Base-by-base conservation (phyloP, 768 basidiomycete genomes). In the Dioszegia crocea region DNA sequence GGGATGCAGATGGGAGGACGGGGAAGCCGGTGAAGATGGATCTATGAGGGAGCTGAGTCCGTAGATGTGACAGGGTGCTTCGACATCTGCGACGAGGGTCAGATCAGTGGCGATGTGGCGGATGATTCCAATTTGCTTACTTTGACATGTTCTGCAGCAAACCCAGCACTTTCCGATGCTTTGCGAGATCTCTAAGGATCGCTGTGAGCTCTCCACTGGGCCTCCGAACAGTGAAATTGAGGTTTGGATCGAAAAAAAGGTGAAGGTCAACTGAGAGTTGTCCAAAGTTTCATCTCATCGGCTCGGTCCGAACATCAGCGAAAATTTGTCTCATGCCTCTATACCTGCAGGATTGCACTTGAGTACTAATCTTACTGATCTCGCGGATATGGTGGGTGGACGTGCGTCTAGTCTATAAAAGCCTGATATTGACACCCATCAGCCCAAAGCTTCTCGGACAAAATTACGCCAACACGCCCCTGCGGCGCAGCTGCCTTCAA, bases 381-480 rank as follows among this genome's bases (percentile, higher is more conserved):
- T 9, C 21, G 8, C 8, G 8, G 24, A 19, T 19, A 56, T 56
- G 55, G 55, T 56, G 24, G 27, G 43, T 45, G 4, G 12, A 6
- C 55, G 6, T 17, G 12, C 30, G 31, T 46, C 10, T 11, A 19
- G 1, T 4, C 24, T 19, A 23, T 5, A 16, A 10, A 19, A 27
- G 43, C n/a, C 24, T 33, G n/a, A 9, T 19, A 31, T 14, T 26
- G 31, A 24, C 11, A 11, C 24, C 14, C 26, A 10, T 5, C 29
- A 58, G 56, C 56, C 57, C 3, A 50, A 49, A 43, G 52, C 57
- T 23, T 47, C 61, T 19, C 30, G 61, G 40, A 50, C 43, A 6
- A 68, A 59, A 57, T 47, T 50, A 12, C 43, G 44, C 27, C 61
- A 48, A 26, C 67, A 68, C 59, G 58, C 67, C 9, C 39, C 61